Evolutionary conservation across 2,329 filamentous ascomycete genomes (phyloP).

Genomic region (Fusarium xyrophilum): DNA sequence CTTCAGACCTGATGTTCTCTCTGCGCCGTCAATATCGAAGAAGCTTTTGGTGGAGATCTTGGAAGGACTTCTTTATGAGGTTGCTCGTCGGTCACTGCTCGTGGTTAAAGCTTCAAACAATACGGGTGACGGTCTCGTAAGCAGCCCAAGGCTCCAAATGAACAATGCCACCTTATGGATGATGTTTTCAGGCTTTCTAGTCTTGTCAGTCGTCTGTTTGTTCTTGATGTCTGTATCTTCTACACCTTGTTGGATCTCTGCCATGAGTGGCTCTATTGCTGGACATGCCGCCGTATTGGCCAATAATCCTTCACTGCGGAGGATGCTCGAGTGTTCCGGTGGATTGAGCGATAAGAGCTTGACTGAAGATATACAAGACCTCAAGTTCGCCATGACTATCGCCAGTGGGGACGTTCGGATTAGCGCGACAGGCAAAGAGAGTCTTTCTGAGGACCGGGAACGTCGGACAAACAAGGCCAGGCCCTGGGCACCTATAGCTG

Average conservation of each 20-base stretch:
- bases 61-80: rapidly evolving
- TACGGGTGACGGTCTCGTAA: rapidly evolving
- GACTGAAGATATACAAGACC: rapidly evolving
- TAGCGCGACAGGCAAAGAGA: rapidly evolving
- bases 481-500: neutral
- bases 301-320: neutral
- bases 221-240: neutral
- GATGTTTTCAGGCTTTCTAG: neutral
- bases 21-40: rapidly evolving
- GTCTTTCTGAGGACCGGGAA: rapidly evolving
- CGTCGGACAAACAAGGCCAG: rapidly evolving
- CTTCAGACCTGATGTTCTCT: neutral
- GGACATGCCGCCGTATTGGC: rapidly evolving
- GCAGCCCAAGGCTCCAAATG: rapidly evolving
- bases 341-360: rapidly evolving
- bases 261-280: neutral
- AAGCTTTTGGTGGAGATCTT: rapidly evolving
- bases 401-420: rapidly evolving
- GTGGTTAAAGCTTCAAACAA: neutral
- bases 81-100: neutral
- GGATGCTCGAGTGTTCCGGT: rapidly evolving
- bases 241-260: rapidly evolving
- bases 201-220: rapidly evolving
- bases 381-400: rapidly evolving
- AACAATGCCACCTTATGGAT: rapidly evolving